These are phyloP conservation scores for Epichloe sibirici DNA, from an alignment of 2,329 filamentous ascomycete species.

Conservation along the genomic window DNA sequence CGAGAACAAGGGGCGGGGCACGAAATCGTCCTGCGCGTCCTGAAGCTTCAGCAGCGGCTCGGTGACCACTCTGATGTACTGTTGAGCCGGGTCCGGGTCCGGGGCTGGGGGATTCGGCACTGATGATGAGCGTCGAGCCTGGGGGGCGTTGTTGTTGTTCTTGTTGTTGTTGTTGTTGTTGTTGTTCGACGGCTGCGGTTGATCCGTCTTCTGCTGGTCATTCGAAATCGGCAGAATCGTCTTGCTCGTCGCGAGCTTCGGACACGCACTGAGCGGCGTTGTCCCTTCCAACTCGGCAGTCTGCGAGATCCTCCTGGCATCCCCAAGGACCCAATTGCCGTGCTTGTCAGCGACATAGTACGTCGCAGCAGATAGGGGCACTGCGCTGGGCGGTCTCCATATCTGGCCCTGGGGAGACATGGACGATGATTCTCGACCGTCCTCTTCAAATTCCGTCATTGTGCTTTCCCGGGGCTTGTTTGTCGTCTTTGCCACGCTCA, in stretches of 20 bases:
- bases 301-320: slow-evolving; percentile 18
- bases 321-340: slow-evolving; percentile 41
- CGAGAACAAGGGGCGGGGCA: slow-evolving; percentile 15
- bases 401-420: slow-evolving; percentile 27
- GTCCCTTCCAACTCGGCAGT: slow-evolving; percentile 15
- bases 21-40: slow-evolving; percentile 1
- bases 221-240: slow-evolving; percentile 10
- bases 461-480: slow-evolving; percentile 27
- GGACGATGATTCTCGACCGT: slow-evolving; percentile 24
- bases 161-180: not conserved
- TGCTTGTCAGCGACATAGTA: slow-evolving; percentile 39
- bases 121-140: not conserved
- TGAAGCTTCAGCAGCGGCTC: not conserved
- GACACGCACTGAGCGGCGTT: slow-evolving; percentile 6
- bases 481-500: not conserved
- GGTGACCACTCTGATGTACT: slow-evolving; percentile 4
- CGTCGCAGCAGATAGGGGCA: slow-evolving; percentile 31
- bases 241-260: slow-evolving; percentile 6
- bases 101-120: not conserved
- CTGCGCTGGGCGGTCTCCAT: slow-evolving; percentile 37
- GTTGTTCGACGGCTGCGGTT: not conserved
- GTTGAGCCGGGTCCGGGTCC: not conserved
- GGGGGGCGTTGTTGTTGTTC: not conserved
- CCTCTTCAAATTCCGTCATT: slow-evolving; percentile 41
- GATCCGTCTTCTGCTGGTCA: not conserved